Evolutionary conservation across 2,329 filamentous ascomycete species (phyloP), one percentile per base, ranked within the genome.

Genomic region (Aspergillus sp.): DNA sequence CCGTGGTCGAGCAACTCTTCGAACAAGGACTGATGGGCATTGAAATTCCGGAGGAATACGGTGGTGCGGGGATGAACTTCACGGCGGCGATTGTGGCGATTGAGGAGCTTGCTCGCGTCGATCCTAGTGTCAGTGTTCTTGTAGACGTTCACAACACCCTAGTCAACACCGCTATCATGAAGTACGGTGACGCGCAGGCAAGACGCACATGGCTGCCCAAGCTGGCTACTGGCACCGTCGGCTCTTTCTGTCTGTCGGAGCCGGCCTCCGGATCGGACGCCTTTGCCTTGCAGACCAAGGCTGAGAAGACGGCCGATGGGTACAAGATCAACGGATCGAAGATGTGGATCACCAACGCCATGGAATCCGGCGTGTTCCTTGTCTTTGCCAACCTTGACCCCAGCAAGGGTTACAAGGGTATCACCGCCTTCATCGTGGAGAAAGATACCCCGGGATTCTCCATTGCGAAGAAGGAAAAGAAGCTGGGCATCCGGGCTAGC

Each of bases 381-480:
- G 95, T 99, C 60, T 99, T 99, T 74, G 95, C 95, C 72, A 99
- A 97, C 80, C 83, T 99, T 41, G 89, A 97, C 74, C 93, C 90
- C 0, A 89, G 87, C 80, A 92, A 94, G 81, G 94, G 92, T 56
- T 97, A 99, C 85, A 94, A 93, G 79, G 95, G 95, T 60, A 99
- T 99, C 78, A 93, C 92, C 2, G 95, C 95, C 55, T 99, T 99
- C 76, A 82, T 99, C 63, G 89, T 98, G 45, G 93, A 97, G 80
- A 97, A 97, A 83, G 89, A 84, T 71, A 91, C 87, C 53, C 88
- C 89, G 58, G 95, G 95, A 36, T 97, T 99, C 83, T 89, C 87
- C 63, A 96, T 99, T 72, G 92, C 95, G 43, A 99, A 99, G 87
- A 99, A 99, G 84, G 95, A 99, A 84, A 98, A 98, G 89, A 99